phyloP scores from a whole-genome alignment of 768 basidiomycete species.

The Xerocomus brunneocitrinus region DNA sequence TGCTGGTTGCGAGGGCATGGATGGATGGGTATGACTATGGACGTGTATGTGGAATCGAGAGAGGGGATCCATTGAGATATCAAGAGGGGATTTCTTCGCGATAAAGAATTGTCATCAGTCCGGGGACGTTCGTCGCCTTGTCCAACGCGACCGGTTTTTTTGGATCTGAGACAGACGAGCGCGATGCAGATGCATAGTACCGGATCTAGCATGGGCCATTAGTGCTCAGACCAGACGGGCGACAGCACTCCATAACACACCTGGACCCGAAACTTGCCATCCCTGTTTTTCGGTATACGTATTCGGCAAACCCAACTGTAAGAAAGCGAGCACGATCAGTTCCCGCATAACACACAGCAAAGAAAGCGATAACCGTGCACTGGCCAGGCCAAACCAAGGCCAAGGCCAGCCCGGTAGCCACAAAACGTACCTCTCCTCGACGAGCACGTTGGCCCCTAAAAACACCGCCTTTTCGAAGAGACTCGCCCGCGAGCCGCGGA shows the following conservation, averaged over 20 bases:
- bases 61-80: neutral
- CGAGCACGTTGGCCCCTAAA: constrained; percentile 55
- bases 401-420: neutral
- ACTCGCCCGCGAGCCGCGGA: constrained; percentile 49
- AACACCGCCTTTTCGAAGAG: constrained; percentile 47
- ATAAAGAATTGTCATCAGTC: constrained; percentile 68
- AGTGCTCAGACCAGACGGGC: neutral
- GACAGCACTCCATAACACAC: constrained; percentile 34
- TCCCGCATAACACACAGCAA: neutral
- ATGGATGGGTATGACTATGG: neutral
- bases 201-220: constrained; percentile 41
- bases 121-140: constrained; percentile 57
- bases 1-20: neutral
- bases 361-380: neutral
- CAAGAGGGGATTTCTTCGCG: constrained; percentile 32
- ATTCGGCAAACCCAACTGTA: constrained; percentile 64
- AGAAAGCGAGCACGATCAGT: constrained; percentile 3
- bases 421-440: constrained; percentile 62
- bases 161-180: constrained; percentile 49
- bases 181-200: constrained; percentile 58
- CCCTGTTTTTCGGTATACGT: constrained; percentile 46
- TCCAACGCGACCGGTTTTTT: constrained; percentile 60
- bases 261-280: constrained; percentile 55
- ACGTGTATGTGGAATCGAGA: neutral
- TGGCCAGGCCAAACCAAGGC: neutral